Evolutionary conservation across 140 eudicot species (phyloP).

Genomic region (Ambrosia hybrid): DNA sequence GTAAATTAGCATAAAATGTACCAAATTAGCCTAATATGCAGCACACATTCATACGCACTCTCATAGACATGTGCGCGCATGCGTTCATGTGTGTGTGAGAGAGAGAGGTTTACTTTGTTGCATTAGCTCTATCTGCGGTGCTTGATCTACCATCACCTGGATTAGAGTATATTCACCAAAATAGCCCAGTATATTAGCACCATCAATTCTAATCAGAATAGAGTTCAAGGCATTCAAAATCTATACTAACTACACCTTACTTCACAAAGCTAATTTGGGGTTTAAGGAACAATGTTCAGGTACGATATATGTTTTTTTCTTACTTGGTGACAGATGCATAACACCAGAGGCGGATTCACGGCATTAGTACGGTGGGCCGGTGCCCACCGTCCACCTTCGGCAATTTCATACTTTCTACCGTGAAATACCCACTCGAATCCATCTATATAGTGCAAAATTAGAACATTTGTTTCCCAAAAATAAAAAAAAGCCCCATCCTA

Average conservation of each 20-base stretch:
- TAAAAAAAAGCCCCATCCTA: too few species aligned
- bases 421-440: too few species aligned
- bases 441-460: too few species aligned
- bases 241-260: conserved; percentile 8
- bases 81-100: not conserved
- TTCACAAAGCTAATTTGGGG: not conserved
- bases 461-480: too few species aligned
- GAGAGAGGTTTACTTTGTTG: conserved; percentile 74
- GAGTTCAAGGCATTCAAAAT: conserved; percentile 4
- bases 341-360: too few species aligned
- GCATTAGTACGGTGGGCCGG: too few species aligned
- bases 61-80: not conserved
- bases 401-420: too few species aligned
- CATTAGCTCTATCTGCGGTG: conserved; percentile 69
- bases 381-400: too few species aligned
- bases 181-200: conserved; percentile 22
- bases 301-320: not conserved
- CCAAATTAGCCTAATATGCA: not conserved
- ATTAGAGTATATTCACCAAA: conserved; percentile 19
- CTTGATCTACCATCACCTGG: conserved; percentile 73
- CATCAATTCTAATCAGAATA: conserved; percentile 5
- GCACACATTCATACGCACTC: not conserved
- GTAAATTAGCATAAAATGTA: conserved; percentile 20
- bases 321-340: conserved; percentile 7
- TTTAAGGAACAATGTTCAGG: not conserved